Evolutionary conservation across 441 rosid genomes (phyloP).

Genomic region (Corymbia calophylla): DNA sequence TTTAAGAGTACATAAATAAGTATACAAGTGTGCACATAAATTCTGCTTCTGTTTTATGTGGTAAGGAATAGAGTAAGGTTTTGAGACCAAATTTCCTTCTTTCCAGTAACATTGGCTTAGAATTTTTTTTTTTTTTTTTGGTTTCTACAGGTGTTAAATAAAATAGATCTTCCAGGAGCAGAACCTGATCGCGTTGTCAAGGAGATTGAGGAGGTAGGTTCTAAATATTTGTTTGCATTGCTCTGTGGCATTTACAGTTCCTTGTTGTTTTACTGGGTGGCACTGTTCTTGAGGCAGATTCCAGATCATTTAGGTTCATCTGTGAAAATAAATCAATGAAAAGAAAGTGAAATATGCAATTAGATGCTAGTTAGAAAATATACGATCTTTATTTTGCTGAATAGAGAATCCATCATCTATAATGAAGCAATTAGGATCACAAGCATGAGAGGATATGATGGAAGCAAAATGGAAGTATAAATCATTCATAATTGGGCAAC

Average conservation of each 20-base stretch:
- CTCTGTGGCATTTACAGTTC: slow-evolving; percentile 20
- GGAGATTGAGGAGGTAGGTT: slow-evolving; percentile 98
- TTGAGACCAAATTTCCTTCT: neutral
- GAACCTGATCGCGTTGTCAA: slow-evolving; percentile 70
- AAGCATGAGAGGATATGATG: neutral
- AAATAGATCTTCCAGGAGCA: slow-evolving; percentile 99
- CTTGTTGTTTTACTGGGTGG: neutral
- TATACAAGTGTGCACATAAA: neutral
- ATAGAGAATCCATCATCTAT: neutral
- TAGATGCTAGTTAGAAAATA: neutral
- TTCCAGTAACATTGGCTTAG: neutral
- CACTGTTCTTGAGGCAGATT: neutral
- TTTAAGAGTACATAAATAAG: neutral
- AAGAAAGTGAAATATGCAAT: neutral
- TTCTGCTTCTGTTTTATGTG: neutral
- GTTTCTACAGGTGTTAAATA: slow-evolving; percentile 71
- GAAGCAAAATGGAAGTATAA: neutral
- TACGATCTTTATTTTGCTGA: neutral
- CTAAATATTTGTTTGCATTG: slow-evolving; percentile 23
- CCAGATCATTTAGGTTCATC: neutral
- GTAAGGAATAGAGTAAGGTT: neutral
- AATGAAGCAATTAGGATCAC: neutral
- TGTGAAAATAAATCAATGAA: neutral
- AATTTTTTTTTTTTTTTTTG: too few relatives aligned
- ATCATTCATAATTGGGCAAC: neutral